phyloP scores from a whole-genome alignment of 78 protist species.

The Trichosphaerium sp. region DNA sequence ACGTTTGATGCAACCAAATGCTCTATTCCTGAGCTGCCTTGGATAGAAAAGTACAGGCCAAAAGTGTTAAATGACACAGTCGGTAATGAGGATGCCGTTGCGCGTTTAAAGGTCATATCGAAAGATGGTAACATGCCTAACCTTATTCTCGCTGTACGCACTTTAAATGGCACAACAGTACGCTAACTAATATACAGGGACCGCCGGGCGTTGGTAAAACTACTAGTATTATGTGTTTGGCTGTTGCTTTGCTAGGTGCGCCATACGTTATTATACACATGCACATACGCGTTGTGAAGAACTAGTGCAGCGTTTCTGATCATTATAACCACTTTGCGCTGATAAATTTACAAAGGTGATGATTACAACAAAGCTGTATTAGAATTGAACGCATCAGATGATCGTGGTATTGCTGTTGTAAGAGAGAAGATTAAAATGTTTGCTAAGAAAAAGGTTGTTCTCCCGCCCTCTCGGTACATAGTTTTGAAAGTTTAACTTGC shows the following conservation, averaged over 20 bases:
- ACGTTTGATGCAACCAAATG: too few relatives aligned
- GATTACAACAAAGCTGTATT: slow-evolving; percentile 75
- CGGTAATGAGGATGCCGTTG: slow-evolving; percentile 88
- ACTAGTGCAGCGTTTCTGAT: too few relatives aligned
- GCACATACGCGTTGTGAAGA: too few relatives aligned
- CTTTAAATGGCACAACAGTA: neutral
- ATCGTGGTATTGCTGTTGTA: slow-evolving; percentile 97
- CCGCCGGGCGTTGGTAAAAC: slow-evolving; percentile 97
- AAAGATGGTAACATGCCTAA: slow-evolving; percentile 88
- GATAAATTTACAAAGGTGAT: too few relatives aligned
- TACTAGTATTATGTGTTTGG: slow-evolving; percentile 77
- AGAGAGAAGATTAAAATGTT: slow-evolving; percentile 94
- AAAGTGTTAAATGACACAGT: slow-evolving; percentile 73
- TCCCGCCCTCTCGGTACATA: slow-evolving; percentile 70
- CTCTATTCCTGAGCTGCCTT: slow-evolving; percentile 70
- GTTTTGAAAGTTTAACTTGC: neutral
- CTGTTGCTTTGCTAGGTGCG: slow-evolving; percentile 76
- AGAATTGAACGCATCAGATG: slow-evolving; percentile 97
- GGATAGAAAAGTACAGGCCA: slow-evolving; percentile 99
- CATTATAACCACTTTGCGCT: too few relatives aligned
- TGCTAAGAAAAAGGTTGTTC: slow-evolving; percentile 88
- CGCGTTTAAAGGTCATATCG: slow-evolving; percentile 73
- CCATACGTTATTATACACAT: too few relatives aligned
- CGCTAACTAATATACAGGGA: too few relatives aligned
- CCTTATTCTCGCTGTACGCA: slow-evolving; percentile 42